Conservation (phyloP, 1,284 basidiomycete genomes). For the Trametes hirsuta region DNA sequence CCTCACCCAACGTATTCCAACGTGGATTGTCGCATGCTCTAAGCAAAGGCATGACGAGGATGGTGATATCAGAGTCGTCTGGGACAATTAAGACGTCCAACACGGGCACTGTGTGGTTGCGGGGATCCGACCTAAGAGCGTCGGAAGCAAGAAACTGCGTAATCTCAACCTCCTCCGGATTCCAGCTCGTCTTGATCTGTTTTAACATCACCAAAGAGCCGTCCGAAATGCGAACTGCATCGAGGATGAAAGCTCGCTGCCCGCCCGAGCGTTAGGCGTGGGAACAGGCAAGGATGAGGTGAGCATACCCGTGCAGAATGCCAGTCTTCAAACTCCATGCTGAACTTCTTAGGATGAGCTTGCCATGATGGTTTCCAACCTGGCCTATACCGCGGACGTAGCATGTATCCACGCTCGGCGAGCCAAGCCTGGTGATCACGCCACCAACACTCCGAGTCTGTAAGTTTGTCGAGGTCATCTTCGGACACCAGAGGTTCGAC, state of each 20-base stretch:
- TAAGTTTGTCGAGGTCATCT: no score
- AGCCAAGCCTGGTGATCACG: slow-evolving; percentile 16
- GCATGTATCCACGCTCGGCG: slow-evolving; percentile 5
- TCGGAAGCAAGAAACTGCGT: no score
- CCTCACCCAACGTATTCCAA: slow-evolving; percentile 25
- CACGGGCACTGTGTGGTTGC: slow-evolving; percentile 14
- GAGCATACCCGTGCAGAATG: neutral
- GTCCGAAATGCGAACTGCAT: no score
- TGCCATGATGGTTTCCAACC: slow-evolving; percentile 18
- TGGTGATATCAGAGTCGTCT: slow-evolving; percentile 7
- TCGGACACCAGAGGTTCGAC: no score
- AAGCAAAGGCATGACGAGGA: slow-evolving; percentile 30
- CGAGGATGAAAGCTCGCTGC: no score
- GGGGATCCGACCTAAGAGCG: neutral
- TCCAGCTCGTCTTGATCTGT: no score
- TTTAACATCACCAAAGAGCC: no score
- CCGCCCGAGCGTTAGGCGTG: no score
- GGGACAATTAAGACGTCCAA: slow-evolving; percentile 21
- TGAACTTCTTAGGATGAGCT: slow-evolving; percentile 3
- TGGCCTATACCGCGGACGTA: slow-evolving; percentile 13
- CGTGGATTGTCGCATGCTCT: slow-evolving; percentile 18
- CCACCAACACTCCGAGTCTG: slow-evolving; percentile 6
- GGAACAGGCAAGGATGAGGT: no score
- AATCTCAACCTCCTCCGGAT: no score
- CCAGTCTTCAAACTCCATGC: neutral